Base-by-base conservation (phyloP, 2,329 filamentous ascomycete genomes). In the Aquanectria penicillioides region DNA sequence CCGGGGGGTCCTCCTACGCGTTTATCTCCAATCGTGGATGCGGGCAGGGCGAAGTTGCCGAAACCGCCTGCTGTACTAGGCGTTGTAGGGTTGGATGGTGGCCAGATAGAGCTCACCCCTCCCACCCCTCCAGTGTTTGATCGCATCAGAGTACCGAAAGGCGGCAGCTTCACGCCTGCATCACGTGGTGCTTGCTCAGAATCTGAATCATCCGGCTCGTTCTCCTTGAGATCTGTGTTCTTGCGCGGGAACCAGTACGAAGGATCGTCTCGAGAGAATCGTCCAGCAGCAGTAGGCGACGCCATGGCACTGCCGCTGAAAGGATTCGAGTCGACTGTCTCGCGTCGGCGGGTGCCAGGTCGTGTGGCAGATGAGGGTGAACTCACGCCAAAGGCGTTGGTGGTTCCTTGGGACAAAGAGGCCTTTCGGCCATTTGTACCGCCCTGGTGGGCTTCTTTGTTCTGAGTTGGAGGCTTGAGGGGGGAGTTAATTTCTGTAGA, bases 401-500 rank as follows among this genome's bases (percentile, higher is more conserved):
- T 81, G 56, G 83, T 84, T 47, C 84, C 87, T 63, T 92, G 89
- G 13, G 94, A 95, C 44, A 97, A 77, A 1, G 94, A 97, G 13
- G 88, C 83, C 78, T 97, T 97, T 56, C 94, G 91, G 44, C 89
- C 86, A 53, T 90, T 89, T 10, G 82, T 82, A 73, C 84, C 74
- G 76, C 84, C 75, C 74, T 84, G 74, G 74, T 83, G 75, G 78
- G 87, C 79, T 36, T 86, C 83, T 68, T 89, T 88, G 59, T 92
- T 94, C 71, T 92, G 90, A 26, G 88, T 86, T 17, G 92, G 91
- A 8, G 92, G 90, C 77, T 98, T 98, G 67, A 97, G 81, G 28
- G 93, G 91, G 29, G 95, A 97, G 75, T 98, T 99, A 73, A 99
- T 93, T 64, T 96, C 95, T 47, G 86, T 86, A 47, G 87, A 78